Conservation (phyloP, 257 asterid genomes). For the Solanum dulcamara region DNA sequence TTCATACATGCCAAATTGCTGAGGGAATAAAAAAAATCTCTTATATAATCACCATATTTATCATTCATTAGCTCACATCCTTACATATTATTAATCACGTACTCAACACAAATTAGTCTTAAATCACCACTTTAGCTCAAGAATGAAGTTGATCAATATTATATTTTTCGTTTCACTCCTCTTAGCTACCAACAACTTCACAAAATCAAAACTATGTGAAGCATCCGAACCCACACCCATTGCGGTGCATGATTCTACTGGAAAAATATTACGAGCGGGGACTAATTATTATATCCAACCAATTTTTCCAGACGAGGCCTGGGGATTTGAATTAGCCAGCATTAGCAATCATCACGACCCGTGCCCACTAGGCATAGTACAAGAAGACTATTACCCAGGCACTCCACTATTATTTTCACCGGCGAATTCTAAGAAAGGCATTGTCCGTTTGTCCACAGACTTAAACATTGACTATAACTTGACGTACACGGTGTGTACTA, state of each 20-base stretch:
- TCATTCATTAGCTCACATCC: neutral
- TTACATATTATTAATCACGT: neutral
- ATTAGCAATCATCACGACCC: neutral
- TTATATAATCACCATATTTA: neutral
- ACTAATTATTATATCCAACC: neutral
- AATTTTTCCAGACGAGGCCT: neutral
- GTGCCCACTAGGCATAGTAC: neutral
- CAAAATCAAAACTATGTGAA: neutral
- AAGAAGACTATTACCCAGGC: neutral
- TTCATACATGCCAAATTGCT: neutral
- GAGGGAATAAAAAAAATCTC: neutral
- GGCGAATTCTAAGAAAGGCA: neutral
- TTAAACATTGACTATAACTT: neutral
- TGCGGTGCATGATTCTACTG: neutral
- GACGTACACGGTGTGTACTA: neutral
- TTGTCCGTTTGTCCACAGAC: neutral
- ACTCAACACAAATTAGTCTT: neutral
- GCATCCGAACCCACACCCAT: neutral
- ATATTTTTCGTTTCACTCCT: neutral
- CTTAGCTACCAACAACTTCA: neutral
- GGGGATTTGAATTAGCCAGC: neutral
- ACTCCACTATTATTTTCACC: neutral
- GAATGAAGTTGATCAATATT: neutral
- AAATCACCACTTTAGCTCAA: neutral
- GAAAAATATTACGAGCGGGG: neutral